Conservation (phyloP, 2,329 filamentous ascomycete species). For the Monosporascus sp. region DNA sequence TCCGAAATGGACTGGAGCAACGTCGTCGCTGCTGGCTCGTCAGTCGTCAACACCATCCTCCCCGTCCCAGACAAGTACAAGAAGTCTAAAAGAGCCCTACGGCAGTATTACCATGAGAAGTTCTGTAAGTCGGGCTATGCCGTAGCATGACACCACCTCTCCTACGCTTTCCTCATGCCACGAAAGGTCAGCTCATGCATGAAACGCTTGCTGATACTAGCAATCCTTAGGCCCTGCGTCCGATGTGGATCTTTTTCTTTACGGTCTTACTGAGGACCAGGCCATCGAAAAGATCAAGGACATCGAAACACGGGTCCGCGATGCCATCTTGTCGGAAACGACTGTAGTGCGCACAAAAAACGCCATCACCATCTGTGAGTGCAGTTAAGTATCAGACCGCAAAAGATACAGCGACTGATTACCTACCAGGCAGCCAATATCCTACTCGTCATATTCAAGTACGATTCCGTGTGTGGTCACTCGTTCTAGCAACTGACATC, state of each 20-base stretch:
- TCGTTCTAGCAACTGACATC: slow-evolving; percentile 6
- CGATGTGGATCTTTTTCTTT: slow-evolving; percentile 83
- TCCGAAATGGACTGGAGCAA: slow-evolving; percentile 77
- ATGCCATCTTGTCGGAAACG: slow-evolving; percentile 76
- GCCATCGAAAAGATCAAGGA: slow-evolving; percentile 79
- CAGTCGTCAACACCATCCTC: slow-evolving; percentile 73
- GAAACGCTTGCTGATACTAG: not conserved
- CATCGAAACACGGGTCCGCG: slow-evolving; percentile 70
- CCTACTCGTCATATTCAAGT: slow-evolving; percentile 74
- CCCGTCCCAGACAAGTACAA: slow-evolving; percentile 61
- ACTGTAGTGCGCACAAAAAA: slow-evolving; percentile 84
- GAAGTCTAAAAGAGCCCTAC: slow-evolving; percentile 56
- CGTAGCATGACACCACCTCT: not conserved
- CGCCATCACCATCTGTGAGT: slow-evolving; percentile 67
- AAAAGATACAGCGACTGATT: not conserved
- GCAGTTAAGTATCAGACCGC: not conserved
- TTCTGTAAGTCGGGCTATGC: slow-evolving; percentile 42
- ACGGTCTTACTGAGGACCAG: slow-evolving; percentile 71
- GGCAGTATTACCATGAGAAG: slow-evolving; percentile 76
- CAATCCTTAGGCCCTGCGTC: slow-evolving; percentile 56
- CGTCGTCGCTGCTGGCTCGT: slow-evolving; percentile 74
- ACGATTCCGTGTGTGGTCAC: slow-evolving; percentile 3
- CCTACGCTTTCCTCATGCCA: too few relatives aligned
- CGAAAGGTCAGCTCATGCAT: not conserved
- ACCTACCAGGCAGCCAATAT: slow-evolving; percentile 61